These are phyloP conservation scores for button mushroom (Agaricus bisporus) DNA, from an alignment of 768 basidiomycete species.

Conservation along the genomic window DNA sequence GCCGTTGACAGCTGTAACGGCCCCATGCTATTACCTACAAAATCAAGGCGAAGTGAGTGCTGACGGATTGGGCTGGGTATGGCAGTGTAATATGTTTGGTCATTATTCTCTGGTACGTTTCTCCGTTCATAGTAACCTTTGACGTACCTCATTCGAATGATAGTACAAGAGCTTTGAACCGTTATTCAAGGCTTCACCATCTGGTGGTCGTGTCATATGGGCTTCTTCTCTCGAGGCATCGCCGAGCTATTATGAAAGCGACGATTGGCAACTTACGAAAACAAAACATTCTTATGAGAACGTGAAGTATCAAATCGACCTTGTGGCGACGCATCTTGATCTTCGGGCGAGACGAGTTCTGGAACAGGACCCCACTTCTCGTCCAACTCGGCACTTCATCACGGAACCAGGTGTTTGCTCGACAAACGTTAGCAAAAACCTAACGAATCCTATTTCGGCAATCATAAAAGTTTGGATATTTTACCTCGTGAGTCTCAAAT, in stretches of 20 bases:
- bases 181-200: slow-evolving; percentile 40
- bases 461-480: slow-evolving; percentile 48
- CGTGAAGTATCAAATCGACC: slow-evolving; percentile 73
- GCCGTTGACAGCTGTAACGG: slow-evolving; percentile 42
- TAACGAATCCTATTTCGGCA: slow-evolving; percentile 40
- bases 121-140: background rate
- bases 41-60: slow-evolving; percentile 48
- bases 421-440: slow-evolving; percentile 50
- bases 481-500: slow-evolving; percentile 48
- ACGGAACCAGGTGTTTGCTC: slow-evolving; percentile 66
- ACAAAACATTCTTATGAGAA: slow-evolving; percentile 61
- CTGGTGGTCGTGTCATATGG: slow-evolving; percentile 67
- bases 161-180: slow-evolving; percentile 62
- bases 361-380: slow-evolving; percentile 2
- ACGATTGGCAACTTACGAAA: slow-evolving; percentile 68
- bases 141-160: background rate
- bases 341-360: slow-evolving; percentile 23
- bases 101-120: slow-evolving; percentile 69
- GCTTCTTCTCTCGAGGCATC: slow-evolving; percentile 65
- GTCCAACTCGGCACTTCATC: slow-evolving; percentile 48
- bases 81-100: slow-evolving; percentile 82
- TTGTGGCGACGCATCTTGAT: slow-evolving; percentile 55
- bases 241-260: slow-evolving; percentile 45
- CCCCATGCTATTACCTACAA: slow-evolving; percentile 55
- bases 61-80: slow-evolving; percentile 74